Base-by-base conservation (phyloP, 2,329 filamentous ascomycete genomes). In the Epichloe sibirici region DNA sequence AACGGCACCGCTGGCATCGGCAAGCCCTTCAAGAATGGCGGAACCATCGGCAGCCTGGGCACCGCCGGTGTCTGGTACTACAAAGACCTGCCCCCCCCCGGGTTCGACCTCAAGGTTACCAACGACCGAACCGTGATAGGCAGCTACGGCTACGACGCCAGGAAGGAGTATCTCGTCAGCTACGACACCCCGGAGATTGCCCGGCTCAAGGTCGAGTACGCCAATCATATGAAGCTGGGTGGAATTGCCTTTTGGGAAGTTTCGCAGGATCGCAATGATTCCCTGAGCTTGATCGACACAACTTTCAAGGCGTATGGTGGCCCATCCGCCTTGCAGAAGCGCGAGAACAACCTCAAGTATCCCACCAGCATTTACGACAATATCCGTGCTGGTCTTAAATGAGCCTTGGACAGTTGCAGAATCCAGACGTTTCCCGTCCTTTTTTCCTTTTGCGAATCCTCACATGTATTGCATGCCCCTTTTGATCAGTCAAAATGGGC, bases 201-300 rank as follows among this genome's bases (percentile, higher is more conserved):
- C 0, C 64, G 64, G 28, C 62, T 69, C 57, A 94, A 93, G 71
- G 77, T 77, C 0, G 63, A 71, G 6, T 93, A 84, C 62, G 74
- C 91, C 57, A 69, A 72, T 58, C 60, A 70, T 21, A 72, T 74
- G 50, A 72, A 77, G 0, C 74, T 94, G 1, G 88, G 85, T 1
- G 88, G 88, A 12, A 83, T 79, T 0, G 86, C 93, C 74, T 94
- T 85, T 77, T 95, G 88, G 88, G 88, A 94, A 67, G 83, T 80
- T 9, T 85, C 80, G 57, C 82, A 81, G 11, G 88, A 94, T 61
- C 70, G 65, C 57, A 59, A 55, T 0, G 76, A 71, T 38, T 61
- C 59, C 1, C 55, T 58, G 21, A 89, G 85, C 60, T 68, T 93
- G 56, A 79, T 87, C 21, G 64, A 67, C 17, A 74, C 74, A 21